Base-by-base conservation (phyloP, 192 early-diverging fungal species). In the Backusella psychrophila region DNA sequence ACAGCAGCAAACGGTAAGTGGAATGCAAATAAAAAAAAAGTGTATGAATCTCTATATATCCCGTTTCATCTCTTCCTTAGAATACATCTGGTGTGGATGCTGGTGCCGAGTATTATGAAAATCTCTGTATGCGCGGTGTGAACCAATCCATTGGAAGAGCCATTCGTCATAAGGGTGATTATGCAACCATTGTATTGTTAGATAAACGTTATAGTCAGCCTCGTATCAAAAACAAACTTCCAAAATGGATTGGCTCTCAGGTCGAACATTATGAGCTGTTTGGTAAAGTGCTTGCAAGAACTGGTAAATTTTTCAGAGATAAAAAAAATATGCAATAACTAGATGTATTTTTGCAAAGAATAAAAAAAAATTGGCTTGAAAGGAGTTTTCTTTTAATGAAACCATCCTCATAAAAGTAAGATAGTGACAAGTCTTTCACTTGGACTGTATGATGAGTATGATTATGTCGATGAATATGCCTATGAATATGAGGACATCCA, bases 111-210 rank as follows among this genome's bases (percentile, higher is more conserved):
- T 93, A 94, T 73, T 96, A 96, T 73, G 94, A 97, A 75, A 94
- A 96, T 72, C 78, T 97, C 42, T 96, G 95, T 81, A 97, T 98
- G 96, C 89, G 91, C 26, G 94, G 94, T 3, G 94, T 98, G 0
- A 97, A 98, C 81, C 96, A 97, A 83, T 91, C 90, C 3, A 95
- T 95, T 69, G 88, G 97, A 6, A 88, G 97, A 17, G 96, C 96
- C 4, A 97, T 99, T 72, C 90, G 97, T 11, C 97, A 99, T 80
- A 87, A 86, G 42, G 77, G 88, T 59, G 97, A 99, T 80, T 96
- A 94, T 81, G 94, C 96, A 0, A 89, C 90, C 1, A 93, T 99
- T 66, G 77, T 95, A 3, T 81, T 99, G 44, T 67, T 97, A 36
- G 97, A 97, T 71, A 80, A 86, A n/a, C 85, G 94, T 21, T 95